Evolutionary conservation across 345 rosid species (phyloP).

Genomic region (Gossypium rotundifolium): DNA sequence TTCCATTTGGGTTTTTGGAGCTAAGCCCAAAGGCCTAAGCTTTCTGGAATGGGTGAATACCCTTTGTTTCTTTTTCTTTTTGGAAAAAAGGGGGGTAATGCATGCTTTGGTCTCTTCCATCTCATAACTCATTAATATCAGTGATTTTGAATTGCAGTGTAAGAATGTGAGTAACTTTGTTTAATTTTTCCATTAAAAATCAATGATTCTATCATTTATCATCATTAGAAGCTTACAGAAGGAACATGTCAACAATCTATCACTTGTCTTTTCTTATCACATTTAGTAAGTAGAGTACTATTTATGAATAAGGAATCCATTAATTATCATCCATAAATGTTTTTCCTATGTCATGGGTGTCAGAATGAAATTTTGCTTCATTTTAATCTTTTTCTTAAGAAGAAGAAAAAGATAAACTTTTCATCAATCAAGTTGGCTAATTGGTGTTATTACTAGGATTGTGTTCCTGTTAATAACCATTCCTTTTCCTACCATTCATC

Average conservation of each 20-base stretch:
- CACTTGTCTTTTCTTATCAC: neutral
- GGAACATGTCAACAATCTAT: neutral
- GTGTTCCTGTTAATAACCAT: too few relatives aligned
- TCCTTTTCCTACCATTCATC: too few relatives aligned
- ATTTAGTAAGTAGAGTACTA: neutral
- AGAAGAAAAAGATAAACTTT: neutral
- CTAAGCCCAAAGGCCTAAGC: neutral
- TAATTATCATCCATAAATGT: neutral
- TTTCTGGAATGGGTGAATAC: neutral
- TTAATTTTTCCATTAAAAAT: neutral
- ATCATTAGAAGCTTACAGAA: conserved; percentile 1
- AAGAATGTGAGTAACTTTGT: neutral
- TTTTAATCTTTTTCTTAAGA: neutral
- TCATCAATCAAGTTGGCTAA: neutral
- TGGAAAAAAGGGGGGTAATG: neutral
- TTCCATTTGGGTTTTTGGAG: neutral
- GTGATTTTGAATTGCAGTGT: neutral
- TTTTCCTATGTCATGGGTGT: neutral
- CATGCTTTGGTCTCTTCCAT: neutral
- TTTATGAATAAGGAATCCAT: neutral
- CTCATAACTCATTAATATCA: neutral
- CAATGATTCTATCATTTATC: neutral
- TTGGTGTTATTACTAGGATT: too few relatives aligned
- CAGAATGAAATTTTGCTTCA: neutral
- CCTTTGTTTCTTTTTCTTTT: neutral